phyloP scores from a whole-genome alignment of 495 filamentous ascomycete genomes.

The Rhypophila decipiens region DNA sequence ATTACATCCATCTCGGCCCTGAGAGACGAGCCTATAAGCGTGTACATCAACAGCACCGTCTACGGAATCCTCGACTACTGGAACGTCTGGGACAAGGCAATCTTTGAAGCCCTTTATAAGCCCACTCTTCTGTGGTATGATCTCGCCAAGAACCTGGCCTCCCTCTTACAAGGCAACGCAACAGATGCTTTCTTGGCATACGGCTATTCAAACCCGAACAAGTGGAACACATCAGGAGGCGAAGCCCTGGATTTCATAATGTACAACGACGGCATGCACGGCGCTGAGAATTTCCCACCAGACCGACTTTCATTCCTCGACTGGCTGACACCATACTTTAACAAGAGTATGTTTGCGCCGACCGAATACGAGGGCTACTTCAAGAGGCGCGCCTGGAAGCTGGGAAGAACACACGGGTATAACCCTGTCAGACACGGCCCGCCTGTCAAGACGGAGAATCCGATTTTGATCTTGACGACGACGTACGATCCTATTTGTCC shows the following conservation, averaged over 20 bases:
- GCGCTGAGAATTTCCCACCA: constrained; percentile 21
- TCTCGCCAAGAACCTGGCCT: constrained; percentile 29
- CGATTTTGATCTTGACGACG: constrained; percentile 36
- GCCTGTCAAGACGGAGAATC: constrained; percentile 34
- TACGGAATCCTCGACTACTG: constrained; percentile 34
- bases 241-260: constrained; percentile 19
- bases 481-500: constrained; percentile 41
- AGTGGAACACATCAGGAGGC: constrained; percentile 4
- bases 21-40: constrained; percentile 25
- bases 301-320: constrained; percentile 19
- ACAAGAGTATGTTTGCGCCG: constrained; percentile 19
- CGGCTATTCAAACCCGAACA: not conserved
- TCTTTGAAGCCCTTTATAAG: constrained; percentile 33
- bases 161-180: constrained; percentile 34
- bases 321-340: constrained; percentile 21
- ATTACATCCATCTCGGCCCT: constrained; percentile 19
- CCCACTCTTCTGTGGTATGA: constrained; percentile 28
- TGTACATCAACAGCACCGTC: constrained; percentile 35
- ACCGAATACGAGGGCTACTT: constrained; percentile 23
- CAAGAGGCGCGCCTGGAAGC: constrained; percentile 29
- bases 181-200: constrained; percentile 34
- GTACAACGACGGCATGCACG: constrained; percentile 28
- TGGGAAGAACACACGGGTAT: constrained; percentile 34
- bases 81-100: constrained; percentile 26
- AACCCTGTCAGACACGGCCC: constrained; percentile 19